Base-by-base conservation (phyloP, 1,284 basidiomycete species). In the Waitea zeae region DNA sequence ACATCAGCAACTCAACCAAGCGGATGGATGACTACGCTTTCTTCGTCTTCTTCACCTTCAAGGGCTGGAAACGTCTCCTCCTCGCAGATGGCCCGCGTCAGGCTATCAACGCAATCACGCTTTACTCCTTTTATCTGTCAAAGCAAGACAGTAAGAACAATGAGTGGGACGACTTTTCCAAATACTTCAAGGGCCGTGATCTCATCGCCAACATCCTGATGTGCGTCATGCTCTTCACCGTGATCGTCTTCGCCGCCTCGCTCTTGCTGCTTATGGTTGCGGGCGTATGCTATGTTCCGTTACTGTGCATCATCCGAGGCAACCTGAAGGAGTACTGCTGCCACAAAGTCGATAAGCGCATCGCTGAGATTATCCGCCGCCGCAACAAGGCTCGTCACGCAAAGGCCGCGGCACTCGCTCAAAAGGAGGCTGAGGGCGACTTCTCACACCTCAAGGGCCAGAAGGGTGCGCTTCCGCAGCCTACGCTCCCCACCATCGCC, bases 41-140 rank as follows among this genome's bases (percentile, higher is more conserved):
- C 68, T 98, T 96, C 57, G 75, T 97, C 53, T 98, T 97, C 71
- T 98, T 98, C 61, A 84, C 84, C 1, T 98, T 98, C 72, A 98
- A 98, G 64, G 88, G 81, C 53, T 98, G 93, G 93, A 98, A 97
- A 58, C 80, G 88, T 13, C 57, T 96, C 5, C 58, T 97, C 12
- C 61, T 97, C 38, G 89, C 93, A 37, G 93, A 98, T 53, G 89
- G 84, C n/a, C 95, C 93, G 36, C 86, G 93, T 56, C 93, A 98
- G 59, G 75, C 82, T 11, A 96, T 98, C 69, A 97, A 98, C 50
- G 90, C 72, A 13, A 64, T 97, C 45, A 92, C 87, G 9, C 65
- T 98, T 11, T 97, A 89, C 53, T 84, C 86, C 14, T 83, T 97
- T 43, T 93, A 77, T 52, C 69, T 87, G 17, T 70, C 79, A 27